A percentile compares a stretch with the other conserved stretches of the same genome.
Conservation (phyloP, 257 asterid species). For the Leptodermis oblonga region DNA sequence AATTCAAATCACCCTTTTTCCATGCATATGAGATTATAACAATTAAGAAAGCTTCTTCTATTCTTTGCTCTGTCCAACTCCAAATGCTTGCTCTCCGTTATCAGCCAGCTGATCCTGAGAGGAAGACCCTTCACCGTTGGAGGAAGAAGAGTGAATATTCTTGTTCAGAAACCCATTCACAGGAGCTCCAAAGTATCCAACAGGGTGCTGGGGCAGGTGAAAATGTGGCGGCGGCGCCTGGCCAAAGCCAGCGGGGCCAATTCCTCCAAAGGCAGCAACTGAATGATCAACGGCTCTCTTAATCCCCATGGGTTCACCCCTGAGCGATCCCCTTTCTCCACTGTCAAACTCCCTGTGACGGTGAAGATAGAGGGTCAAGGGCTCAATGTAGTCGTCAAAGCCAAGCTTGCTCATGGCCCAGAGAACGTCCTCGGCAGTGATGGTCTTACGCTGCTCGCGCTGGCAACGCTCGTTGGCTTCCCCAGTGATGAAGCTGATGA, state of each 20-base stretch:
- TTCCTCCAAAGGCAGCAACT: conserved; percentile 24
- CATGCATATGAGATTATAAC: too few species aligned
- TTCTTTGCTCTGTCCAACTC: conserved; percentile 49
- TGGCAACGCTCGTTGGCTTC: conserved; percentile 97
- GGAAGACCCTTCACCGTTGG: too few species aligned
- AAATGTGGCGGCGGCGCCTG: conserved; percentile 26
- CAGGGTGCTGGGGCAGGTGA: conserved; percentile 50
- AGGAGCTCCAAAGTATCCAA: conserved; percentile 30
- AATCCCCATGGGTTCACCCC: conserved; percentile 53
- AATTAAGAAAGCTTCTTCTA: too few species aligned
- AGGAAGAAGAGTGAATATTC: too few species aligned
- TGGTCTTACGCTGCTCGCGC: conserved; percentile 90
- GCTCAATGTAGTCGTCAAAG: conserved; percentile 82
- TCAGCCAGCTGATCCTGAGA: conserved; percentile 44
- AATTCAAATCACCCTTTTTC: too few species aligned
- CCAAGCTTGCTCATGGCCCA: conserved; percentile 99
- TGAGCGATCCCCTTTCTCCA: conserved; percentile 58
- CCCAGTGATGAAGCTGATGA: conserved; percentile 87
- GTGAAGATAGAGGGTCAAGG: conserved; percentile 72
- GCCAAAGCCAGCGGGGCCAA: conserved; percentile 15
- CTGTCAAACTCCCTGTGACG: conserved; percentile 76
- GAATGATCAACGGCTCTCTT: conserved; percentile 43
- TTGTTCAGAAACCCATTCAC: conserved; percentile 49
- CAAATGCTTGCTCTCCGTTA: conserved; percentile 34
- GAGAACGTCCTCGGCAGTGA: conserved; percentile 84